A percentile compares a stretch with the other conserved stretches of the same genome.
Evolutionary conservation across 177 flowering plant species (phyloP).

Genomic region (Vitis hybrid): DNA sequence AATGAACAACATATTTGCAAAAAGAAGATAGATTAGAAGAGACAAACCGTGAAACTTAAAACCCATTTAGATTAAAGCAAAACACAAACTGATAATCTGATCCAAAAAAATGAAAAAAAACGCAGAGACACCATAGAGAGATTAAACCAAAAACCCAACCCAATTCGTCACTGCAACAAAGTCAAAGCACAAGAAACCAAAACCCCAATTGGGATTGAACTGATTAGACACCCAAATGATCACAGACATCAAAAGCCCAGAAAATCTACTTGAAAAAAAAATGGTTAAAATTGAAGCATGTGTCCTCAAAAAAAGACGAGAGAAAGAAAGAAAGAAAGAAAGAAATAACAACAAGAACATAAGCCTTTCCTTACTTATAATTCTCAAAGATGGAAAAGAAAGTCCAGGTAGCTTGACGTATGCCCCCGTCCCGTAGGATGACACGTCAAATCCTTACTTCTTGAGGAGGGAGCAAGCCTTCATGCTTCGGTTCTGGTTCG

Average conservation of each 20-base stretch:
- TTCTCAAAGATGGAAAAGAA: slow-evolving; percentile 2
- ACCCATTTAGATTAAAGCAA: slow-evolving; percentile 3
- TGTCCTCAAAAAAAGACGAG: too few species aligned
- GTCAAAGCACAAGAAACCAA: slow-evolving; percentile 2
- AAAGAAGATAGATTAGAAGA: neutral
- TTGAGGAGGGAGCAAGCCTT: too few species aligned
- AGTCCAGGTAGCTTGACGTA: too few species aligned
- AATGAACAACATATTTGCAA: neutral
- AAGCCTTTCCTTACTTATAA: slow-evolving; percentile 13
- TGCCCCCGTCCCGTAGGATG: too few species aligned
- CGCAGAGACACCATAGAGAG: neutral
- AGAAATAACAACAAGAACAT: neutral
- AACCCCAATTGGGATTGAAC: neutral
- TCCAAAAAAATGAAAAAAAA: neutral
- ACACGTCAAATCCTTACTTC: too few species aligned
- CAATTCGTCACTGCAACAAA: neutral
- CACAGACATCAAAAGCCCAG: slow-evolving; percentile 9
- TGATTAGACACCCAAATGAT: slow-evolving; percentile 8
- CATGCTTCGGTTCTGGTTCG: too few species aligned
- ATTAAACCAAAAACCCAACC: neutral
- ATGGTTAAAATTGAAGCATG: neutral
- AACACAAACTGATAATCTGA: neutral
- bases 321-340: neutral
- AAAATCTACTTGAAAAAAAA: slow-evolving; percentile 4
- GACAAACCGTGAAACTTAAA: slow-evolving; percentile 4